Conservation (phyloP, 441 rosid species). For the Populus trichocarpa region DNA sequence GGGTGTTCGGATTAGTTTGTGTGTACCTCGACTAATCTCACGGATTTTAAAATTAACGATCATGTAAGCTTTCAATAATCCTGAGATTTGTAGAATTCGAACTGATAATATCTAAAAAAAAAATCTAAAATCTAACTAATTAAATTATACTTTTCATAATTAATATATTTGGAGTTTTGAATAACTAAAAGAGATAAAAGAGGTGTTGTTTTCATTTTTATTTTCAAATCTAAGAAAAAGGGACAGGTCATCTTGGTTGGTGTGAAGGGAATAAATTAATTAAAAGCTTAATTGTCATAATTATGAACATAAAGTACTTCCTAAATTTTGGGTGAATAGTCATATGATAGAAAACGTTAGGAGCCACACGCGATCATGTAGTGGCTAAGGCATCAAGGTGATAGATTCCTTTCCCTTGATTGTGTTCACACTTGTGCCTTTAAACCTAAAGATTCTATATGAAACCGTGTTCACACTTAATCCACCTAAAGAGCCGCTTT, state of each 20-base stretch:
- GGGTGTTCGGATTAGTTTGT: accelerated
- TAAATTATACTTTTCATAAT: accelerated
- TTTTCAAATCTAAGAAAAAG: background rate
- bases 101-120: accelerated
- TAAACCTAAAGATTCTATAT: background rate
- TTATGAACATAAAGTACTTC: background rate
- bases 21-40: no score
- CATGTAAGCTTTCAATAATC: accelerated
- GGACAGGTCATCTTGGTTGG: background rate
- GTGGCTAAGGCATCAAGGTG: no score
- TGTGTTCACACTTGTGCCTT: background rate
- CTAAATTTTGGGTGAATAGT: no score
- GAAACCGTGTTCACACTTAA: background rate
- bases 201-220: no score
- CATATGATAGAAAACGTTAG: no score
- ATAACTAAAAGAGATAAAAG: no score
- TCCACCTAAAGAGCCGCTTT: background rate
- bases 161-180: no score
- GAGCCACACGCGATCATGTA: no score
- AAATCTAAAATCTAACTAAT: no score
- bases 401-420: background rate
- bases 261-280: background rate
- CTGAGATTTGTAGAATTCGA: accelerated
- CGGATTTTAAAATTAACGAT: accelerated
- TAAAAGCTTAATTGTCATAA: background rate